Base-by-base conservation (phyloP, 2,329 filamentous ascomycete genomes). In the Knufia petricola region DNA sequence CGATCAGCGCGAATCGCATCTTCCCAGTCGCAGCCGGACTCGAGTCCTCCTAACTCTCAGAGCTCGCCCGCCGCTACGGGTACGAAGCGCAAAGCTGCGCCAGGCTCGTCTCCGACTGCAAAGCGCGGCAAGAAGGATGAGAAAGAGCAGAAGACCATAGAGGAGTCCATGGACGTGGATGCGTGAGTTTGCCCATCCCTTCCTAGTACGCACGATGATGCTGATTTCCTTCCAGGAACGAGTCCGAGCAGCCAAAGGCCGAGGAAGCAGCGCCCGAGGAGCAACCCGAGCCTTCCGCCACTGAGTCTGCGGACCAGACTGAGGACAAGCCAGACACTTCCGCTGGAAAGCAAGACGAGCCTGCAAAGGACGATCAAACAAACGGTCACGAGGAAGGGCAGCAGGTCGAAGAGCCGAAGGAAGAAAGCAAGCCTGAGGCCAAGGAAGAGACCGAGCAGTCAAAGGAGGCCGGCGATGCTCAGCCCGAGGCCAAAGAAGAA, bases 101-200 rank as follows among this genome's bases (percentile, higher is more conserved):
- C 46, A 3, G 38, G 51, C 6, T 23, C 46, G 12, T 58, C 54
- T 26, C 52, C 57, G 20, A 53, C 45, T 21, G 52, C 62, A 0
- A 74, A 72, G 52, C 65, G 65, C 34, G 67, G 64, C 36, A 69
- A 66, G 50, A 67, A 62, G 34, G 37, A 46, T 15, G 50, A 34
- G 15, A 55, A 57, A 13, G 55, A 59, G 31, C 60, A 62, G 38
- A 58, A 61, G 51, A 59, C 59, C 3, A 52, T 61, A 39, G 60
- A 63, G 49, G 59, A 61, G 43, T 52, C 58, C 15, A 49, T 53
- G 13, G 43, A 52, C 24, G 50, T 54, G 26, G 44, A 47, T 12
- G 28, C 12, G 58, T 59, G 54, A 36, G 53, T 38, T 4, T 12
- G 20, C 13, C 6, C 13, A 7, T 7, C 21, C 39, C 20, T 21